Evolutionary conservation across 2,329 filamentous ascomycete species (phyloP).

Genomic region (Penicillium sp.): DNA sequence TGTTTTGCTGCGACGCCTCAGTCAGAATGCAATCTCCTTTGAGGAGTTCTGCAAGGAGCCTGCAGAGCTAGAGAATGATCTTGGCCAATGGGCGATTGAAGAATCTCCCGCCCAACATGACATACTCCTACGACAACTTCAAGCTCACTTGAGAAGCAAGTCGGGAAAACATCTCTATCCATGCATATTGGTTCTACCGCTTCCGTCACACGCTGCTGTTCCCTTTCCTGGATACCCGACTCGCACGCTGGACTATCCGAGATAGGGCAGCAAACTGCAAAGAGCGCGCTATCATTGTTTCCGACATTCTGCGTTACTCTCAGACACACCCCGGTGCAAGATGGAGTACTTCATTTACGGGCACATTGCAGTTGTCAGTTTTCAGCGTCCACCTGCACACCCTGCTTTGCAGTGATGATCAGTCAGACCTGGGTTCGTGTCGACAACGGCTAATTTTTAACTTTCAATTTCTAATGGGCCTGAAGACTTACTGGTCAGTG

Average conservation of each 20-base stretch:
- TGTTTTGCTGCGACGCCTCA: not conserved
- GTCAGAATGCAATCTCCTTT: not conserved
- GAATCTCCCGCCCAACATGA: not conserved
- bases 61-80: not conserved
- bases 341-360: not conserved
- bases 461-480: not conserved
- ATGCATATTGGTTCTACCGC: not conserved
- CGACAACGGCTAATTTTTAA: not conserved
- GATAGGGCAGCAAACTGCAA: not conserved
- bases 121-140: not conserved
- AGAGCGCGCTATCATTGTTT: not conserved
- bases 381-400: not conserved
- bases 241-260: not conserved
- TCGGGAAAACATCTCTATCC: not conserved
- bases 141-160: not conserved
- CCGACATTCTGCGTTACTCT: not conserved
- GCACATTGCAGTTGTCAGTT: not conserved
- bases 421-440: not conserved
- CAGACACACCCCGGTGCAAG: not conserved
- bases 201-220: not conserved
- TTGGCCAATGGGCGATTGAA: not conserved
- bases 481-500: not conserved
- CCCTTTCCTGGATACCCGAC: not conserved
- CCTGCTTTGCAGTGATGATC: not conserved
- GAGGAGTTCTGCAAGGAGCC: not conserved